Evolutionary conservation across 768 basidiomycete species (phyloP).

Genomic region (Leccinum ochraceum): DNA sequence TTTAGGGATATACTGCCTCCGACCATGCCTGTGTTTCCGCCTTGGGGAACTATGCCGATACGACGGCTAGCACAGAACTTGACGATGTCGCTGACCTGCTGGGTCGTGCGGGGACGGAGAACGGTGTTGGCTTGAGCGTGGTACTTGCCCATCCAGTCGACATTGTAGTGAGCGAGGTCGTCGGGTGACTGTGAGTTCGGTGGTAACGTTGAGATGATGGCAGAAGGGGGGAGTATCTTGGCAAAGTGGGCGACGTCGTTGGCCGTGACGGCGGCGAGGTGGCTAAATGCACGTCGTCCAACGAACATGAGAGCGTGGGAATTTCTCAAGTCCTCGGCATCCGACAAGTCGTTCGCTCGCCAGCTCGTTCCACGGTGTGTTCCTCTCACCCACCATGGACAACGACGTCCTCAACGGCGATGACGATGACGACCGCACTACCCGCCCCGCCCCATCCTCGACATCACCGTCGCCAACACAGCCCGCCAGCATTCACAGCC

Average conservation of each 20-base stretch:
- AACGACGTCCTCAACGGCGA: neutral
- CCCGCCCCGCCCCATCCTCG: neutral
- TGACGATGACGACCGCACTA: neutral
- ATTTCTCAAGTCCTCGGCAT: neutral
- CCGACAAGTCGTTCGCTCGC: neutral
- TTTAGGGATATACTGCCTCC: conserved; percentile 89
- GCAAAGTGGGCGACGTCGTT: conserved; percentile 68
- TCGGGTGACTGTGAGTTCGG: conserved; percentile 47
- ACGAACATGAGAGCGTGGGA: neutral
- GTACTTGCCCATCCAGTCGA: conserved; percentile 97
- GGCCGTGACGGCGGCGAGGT: conserved; percentile 51
- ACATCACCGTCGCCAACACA: neutral
- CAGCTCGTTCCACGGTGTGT: neutral
- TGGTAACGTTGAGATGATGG: conserved; percentile 68
- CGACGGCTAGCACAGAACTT: conserved; percentile 80
- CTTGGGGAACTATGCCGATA: conserved; percentile 95
- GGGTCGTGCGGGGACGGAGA: conserved; percentile 82
- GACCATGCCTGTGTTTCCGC: conserved; percentile 97
- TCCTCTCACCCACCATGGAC: neutral
- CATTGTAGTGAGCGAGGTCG: conserved; percentile 80
- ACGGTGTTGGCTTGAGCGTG: conserved; percentile 82
- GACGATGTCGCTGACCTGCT: conserved; percentile 87
- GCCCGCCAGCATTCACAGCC: conserved; percentile 56
- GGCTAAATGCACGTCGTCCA: conserved; percentile 20
- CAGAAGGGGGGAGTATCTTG: conserved; percentile 58